phyloP scores from a whole-genome alignment of 1,139 yeast species.

The Geotrichum fermentans region DNA sequence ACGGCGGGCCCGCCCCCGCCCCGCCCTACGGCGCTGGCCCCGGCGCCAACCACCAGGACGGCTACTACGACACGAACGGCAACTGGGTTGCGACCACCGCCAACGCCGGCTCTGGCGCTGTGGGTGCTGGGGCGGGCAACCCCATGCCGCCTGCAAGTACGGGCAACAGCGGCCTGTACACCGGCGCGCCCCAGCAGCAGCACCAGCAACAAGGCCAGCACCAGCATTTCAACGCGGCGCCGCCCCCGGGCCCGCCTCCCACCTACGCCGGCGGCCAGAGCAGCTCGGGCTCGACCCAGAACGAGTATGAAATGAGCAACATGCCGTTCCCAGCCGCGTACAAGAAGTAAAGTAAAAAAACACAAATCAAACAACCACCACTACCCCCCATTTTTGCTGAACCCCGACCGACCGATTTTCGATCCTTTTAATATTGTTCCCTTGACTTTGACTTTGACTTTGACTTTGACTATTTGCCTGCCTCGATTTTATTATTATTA shows the following conservation, averaged over 20 bases:
- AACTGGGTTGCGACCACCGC: conserved; percentile 39
- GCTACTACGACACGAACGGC: conserved; percentile 72
- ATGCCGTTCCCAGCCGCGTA: conserved; percentile 6
- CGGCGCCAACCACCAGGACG: conserved; percentile 49
- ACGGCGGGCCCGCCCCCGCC: conserved; percentile 26
- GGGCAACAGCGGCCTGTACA: conserved; percentile 21
- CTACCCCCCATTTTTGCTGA: no score
- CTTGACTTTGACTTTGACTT: no score
- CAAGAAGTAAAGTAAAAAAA: no score
- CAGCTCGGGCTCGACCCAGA: neutral
- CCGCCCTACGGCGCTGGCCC: conserved; percentile 48
- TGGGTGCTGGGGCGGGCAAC: neutral
- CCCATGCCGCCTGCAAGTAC: conserved; percentile 5
- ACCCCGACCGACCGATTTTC: no score
- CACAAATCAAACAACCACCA: no score
- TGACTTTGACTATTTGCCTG: no score
- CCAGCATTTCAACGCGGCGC: conserved; percentile 17
- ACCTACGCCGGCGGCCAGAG: conserved; percentile 1
- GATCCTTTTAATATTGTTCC: no score
- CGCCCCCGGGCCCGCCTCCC: conserved; percentile 27
- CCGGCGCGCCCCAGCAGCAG: conserved; percentile 24
- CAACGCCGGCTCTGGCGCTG: conserved; percentile 1
- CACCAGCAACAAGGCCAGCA: conserved; percentile 17
- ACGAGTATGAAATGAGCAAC: conserved; percentile 10
- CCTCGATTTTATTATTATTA: no score